These are phyloP conservation scores for Colletotrichum limetticola DNA, from an alignment of 2,329 filamentous ascomycete species.

Conservation along the genomic window DNA sequence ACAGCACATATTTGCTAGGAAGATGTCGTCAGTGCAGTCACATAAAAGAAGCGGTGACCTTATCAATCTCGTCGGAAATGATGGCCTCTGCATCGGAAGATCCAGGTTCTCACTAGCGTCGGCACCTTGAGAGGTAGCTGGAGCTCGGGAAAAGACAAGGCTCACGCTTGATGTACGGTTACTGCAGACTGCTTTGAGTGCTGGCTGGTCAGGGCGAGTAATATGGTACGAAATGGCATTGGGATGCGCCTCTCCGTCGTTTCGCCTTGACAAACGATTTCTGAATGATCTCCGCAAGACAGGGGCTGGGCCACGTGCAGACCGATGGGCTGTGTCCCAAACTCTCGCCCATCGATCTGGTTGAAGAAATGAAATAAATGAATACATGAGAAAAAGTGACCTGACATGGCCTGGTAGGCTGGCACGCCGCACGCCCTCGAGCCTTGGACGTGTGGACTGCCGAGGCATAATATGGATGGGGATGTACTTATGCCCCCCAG, in stretches of 20 bases:
- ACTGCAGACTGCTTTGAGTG: not conserved
- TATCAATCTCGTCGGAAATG: constrained; percentile 14
- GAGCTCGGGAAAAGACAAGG: not conserved
- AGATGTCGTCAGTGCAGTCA: constrained; percentile 19
- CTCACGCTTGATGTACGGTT: not conserved
- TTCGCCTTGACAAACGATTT: constrained; percentile 19
- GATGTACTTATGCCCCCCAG: not conserved
- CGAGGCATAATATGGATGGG: constrained; percentile 2
- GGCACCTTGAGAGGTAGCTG: constrained; percentile 20
- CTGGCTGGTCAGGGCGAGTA: not conserved
- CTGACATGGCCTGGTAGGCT: not conserved
- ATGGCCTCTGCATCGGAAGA: not conserved
- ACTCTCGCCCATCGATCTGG: not conserved
- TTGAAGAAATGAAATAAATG: not conserved
- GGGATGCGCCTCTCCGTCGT: constrained; percentile 1
- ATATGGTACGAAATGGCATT: constrained; percentile 7
- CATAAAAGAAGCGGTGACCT: constrained; percentile 28
- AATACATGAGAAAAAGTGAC: not conserved
- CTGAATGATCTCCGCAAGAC: constrained; percentile 6
- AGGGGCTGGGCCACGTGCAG: constrained; percentile 18
- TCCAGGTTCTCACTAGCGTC: constrained; percentile 2
- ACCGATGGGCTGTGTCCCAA: not conserved
- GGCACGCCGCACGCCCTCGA: too few relatives aligned
- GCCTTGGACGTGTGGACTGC: not conserved
- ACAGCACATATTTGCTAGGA: not conserved